Conservation (phyloP, 345 rosid species). For the Arabis hirsuta region DNA sequence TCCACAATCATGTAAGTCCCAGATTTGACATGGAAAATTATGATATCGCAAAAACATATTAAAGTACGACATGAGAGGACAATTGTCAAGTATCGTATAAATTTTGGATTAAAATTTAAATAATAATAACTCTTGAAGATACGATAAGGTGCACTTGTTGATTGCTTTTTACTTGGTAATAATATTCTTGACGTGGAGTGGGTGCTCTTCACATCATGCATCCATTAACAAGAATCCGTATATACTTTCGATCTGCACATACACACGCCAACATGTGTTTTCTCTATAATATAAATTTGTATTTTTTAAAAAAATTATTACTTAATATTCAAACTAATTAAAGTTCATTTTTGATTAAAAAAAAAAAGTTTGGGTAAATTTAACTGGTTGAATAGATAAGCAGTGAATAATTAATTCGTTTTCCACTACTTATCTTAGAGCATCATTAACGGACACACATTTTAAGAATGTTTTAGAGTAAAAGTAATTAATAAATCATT, state of each 20-base stretch:
- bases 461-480: too few species aligned
- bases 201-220: conserved; percentile 48
- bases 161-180: conserved; percentile 36
- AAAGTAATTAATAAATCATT: too few species aligned
- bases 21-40: background rate
- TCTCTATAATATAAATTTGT: background rate
- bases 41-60: background rate
- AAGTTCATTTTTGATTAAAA: background rate
- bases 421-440: too few species aligned
- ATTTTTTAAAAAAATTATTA: background rate
- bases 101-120: background rate
- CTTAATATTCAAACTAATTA: background rate
- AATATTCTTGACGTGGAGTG: conserved; percentile 45
- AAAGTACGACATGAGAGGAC: background rate
- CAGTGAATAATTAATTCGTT: too few species aligned
- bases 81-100: conserved; percentile 1
- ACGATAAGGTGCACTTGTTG: conserved; percentile 43
- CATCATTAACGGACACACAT: too few species aligned
- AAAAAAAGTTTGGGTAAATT: background rate
- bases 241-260: conserved; percentile 28
- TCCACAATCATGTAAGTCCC: background rate
- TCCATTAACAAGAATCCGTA: conserved; percentile 25
- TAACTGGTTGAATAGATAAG: background rate
- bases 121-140: conserved; percentile 26
- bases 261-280: conserved; percentile 38